Conservation (phyloP, 805 yeast genomes). For the Metschnikowia kofuensis region DNA sequence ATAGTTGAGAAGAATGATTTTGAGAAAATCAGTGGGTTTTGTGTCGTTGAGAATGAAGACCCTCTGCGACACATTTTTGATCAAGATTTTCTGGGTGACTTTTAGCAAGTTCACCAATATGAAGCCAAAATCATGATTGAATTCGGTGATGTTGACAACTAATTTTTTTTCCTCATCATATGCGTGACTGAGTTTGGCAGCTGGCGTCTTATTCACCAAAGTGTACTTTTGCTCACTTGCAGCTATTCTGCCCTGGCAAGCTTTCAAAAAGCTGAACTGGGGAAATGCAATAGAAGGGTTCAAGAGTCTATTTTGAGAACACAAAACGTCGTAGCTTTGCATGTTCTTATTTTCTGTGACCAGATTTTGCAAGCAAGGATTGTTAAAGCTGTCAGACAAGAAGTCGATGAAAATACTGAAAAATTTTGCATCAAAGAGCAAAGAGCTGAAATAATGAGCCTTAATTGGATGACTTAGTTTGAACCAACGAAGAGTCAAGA, state of each 20-base stretch:
- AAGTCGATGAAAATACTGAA: conserved; percentile 34
- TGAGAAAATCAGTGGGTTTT: conserved; percentile 61
- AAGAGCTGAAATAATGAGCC: conserved; percentile 66
- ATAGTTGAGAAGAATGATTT: conserved; percentile 56
- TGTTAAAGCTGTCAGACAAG: conserved; percentile 34
- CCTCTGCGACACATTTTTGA: conserved; percentile 67
- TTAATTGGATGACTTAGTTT: conserved; percentile 75
- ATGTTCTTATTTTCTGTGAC: conserved; percentile 14
- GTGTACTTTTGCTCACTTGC: conserved; percentile 13
- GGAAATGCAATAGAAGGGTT: conserved; percentile 36
- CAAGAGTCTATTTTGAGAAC: conserved; percentile 39
- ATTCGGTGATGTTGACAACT: conserved; percentile 26
- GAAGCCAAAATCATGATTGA: conserved; percentile 44
- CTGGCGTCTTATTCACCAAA: conserved; percentile 30
- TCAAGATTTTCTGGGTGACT: conserved; percentile 54
- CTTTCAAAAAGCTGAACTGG: conserved; percentile 35
- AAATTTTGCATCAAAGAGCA: conserved; percentile 72
- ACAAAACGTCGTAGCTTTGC: conserved; percentile 31
- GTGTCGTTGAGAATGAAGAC: conserved; percentile 58
- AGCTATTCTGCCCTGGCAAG: conserved; percentile 22
- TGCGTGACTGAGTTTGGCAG: conserved; percentile 26
- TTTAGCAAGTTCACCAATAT: conserved; percentile 51
- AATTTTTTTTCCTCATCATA: conserved; percentile 27
- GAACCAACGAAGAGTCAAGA: conserved; percentile 68
- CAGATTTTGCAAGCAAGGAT: conserved; percentile 29